Conservation (phyloP, 768 basidiomycete species). For the Multifurca ochricompacta region DNA sequence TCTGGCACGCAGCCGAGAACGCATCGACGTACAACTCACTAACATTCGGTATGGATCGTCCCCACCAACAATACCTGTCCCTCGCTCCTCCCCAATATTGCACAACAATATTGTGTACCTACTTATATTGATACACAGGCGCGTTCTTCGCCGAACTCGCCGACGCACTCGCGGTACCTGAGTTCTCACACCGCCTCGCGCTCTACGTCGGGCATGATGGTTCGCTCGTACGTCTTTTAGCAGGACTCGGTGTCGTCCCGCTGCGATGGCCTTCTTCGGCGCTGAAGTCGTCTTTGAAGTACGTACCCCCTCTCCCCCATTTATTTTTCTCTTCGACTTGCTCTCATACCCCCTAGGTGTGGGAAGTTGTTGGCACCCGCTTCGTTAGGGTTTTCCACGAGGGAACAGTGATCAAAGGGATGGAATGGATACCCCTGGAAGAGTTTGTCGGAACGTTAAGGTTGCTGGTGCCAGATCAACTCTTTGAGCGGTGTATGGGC, state of each 20-base stretch:
- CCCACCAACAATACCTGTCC: no score
- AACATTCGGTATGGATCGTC: slow-evolving; percentile 41
- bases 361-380: slow-evolving; percentile 25
- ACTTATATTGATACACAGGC: slow-evolving; percentile 25
- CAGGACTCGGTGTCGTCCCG: slow-evolving; percentile 31
- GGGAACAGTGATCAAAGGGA: slow-evolving; percentile 31
- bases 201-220: slow-evolving; percentile 45
- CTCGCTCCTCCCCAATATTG: no score
- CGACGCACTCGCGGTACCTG: slow-evolving; percentile 28
- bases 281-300: slow-evolving; percentile 42
- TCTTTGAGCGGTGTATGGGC: slow-evolving; percentile 25
- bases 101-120: no score
- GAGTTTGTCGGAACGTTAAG: slow-evolving; percentile 31
- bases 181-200: slow-evolving; percentile 31
- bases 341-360: no score
- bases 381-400: slow-evolving; percentile 41
- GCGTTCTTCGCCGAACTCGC: slow-evolving; percentile 40
- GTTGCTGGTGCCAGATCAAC: slow-evolving; percentile 30
- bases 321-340: no score
- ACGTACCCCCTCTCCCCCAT: no score
- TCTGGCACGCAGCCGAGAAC: slow-evolving; percentile 42
- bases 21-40: slow-evolving; percentile 37
- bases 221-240: slow-evolving; percentile 34
- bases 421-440: slow-evolving; percentile 33
- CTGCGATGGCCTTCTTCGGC: slow-evolving; percentile 44